Percentiles rank a stretch among this genome's conserved stretches.
Evolutionary conservation across 768 basidiomycete genomes (phyloP).

Genomic region (Tricholoma terreum): DNA sequence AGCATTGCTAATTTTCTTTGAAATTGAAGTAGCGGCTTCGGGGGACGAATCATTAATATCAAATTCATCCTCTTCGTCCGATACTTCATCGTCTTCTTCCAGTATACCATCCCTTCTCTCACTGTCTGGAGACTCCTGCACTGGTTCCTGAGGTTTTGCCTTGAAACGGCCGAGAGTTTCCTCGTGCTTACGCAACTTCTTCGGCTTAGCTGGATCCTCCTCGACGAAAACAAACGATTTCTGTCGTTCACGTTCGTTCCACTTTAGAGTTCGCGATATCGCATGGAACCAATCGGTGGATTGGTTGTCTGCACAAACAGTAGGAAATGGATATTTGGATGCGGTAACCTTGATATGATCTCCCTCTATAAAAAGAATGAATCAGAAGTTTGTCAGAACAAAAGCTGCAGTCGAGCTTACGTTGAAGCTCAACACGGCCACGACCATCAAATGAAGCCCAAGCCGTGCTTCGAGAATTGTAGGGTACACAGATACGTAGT

Average conservation of each 20-base stretch:
- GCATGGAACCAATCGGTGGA: conserved; percentile 99
- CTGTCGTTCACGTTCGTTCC: conserved; percentile 98
- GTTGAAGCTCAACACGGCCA: conserved; percentile 92
- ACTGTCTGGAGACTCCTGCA: conserved; percentile 15
- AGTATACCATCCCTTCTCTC: conserved; percentile 2
- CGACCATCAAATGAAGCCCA: conserved; percentile 99
- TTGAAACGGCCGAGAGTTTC: conserved; percentile 11
- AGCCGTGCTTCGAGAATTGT: conserved; percentile 95
- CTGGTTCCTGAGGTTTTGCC: conserved; percentile 10
- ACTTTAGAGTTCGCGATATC: conserved; percentile 94
- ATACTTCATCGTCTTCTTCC: conserved; percentile 49
- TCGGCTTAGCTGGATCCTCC: conserved; percentile 59
- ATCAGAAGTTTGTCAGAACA: conserved; percentile 7
- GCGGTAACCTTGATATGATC: conserved; percentile 99
- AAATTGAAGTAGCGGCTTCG: conserved; percentile 31
- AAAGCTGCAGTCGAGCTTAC: conserved; percentile 47
- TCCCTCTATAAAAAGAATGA: conserved; percentile 69
- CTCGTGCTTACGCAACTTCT: conserved; percentile 21
- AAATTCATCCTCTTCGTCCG: conserved; percentile 61
- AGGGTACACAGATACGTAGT: conserved; percentile 96
- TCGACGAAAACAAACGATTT: conserved; percentile 99
- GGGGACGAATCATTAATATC: conserved; percentile 92
- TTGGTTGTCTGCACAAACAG: conserved; percentile 96
- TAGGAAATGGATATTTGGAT: conserved; percentile 96
- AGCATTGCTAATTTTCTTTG: conserved; percentile 5